Evolutionary conservation across 1,284 basidiomycete genomes (phyloP).

Genomic region (Xerocomus cyaneibrunnescens): DNA sequence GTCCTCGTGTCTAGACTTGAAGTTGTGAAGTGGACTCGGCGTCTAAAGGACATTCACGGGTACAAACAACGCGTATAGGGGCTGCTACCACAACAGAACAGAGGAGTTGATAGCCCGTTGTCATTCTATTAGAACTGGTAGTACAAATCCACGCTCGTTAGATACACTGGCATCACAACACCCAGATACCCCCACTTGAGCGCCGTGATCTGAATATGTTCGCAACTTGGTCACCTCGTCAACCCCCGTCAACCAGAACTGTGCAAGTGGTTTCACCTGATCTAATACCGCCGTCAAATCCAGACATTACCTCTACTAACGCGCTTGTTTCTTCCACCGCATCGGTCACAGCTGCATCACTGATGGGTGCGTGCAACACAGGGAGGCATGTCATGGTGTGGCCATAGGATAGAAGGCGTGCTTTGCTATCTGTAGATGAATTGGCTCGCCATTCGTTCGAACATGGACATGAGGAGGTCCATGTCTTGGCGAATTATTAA

Average conservation of each 20-base stretch:
- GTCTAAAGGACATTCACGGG: not conserved
- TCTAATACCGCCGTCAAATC: conserved; percentile 61
- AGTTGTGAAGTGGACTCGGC: conserved; percentile 18
- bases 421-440: conserved; percentile 78
- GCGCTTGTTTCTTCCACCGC: conserved; percentile 50
- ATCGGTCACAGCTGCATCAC: conserved; percentile 45
- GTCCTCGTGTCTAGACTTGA: conserved; percentile 8
- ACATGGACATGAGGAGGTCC: conserved; percentile 70
- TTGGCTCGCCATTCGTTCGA: conserved; percentile 64
- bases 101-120: too few relatives aligned
- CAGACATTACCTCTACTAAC: conserved; percentile 69
- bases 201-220: conserved; percentile 52
- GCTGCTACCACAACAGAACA: too few relatives aligned
- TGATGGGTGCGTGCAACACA: conserved; percentile 49
- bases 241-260: conserved; percentile 43
- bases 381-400: conserved; percentile 64
- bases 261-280: conserved; percentile 53
- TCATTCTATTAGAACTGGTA: too few relatives aligned
- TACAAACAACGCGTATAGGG: too few relatives aligned
- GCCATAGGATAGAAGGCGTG: conserved; percentile 64
- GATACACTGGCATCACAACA: conserved; percentile 20
- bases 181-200: conserved; percentile 42
- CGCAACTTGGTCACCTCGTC: conserved; percentile 50
- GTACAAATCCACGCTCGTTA: conserved; percentile 10
- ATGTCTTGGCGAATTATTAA: conserved; percentile 85